Evolutionary conservation across 106 monocot genomes (phyloP), one percentile per base, ranked within the genome.

Genomic region (Allium sativum): DNA sequence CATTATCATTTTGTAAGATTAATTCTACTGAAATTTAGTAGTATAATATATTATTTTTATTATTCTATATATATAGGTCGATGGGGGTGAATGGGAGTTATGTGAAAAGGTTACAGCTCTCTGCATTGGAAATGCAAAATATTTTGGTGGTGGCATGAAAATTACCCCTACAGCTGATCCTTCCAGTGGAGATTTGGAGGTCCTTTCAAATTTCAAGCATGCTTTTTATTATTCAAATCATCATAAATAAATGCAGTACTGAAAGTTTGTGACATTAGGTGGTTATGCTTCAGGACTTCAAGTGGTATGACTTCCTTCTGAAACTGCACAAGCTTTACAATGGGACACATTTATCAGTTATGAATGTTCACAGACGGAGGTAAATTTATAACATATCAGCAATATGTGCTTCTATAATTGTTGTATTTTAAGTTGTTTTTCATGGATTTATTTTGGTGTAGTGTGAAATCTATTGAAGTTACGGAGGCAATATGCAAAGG

Each of bases 51-150:
- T 2, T 20, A 47, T 62, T 6, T 21, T 1, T 20, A 62, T 48
- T 19, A 0, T 12, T 62, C 15, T 21, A 62, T 19, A 21, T 12
- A 51, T 48, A 59, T 22, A 98, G 98, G 59, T 98, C 9, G 62
- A 98, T 75, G 88, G 59, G 9, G 79, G 79, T 71, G 92, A 83
- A 9, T 98, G 98, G 98, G 73, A 81, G 76, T 48, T 75, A 12
- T 69, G 76, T 66, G 57, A 77, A 53, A 75, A 85, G 62, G 84
- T 88, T 20, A 98, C 98, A 16, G 92, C 98, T 14, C 67, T 88
- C 10, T 98, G 98, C 73, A 81, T 98, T 44, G 98, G 98, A 73
- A 98, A 98, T 83, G 98, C 74, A 51, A 98, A 92, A 74, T 98
- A 69, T 70, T 98, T 92, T 74, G 72, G 98, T 62, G 98, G 98